phyloP scores from a whole-genome alignment of 2,329 filamentous ascomycete species.

The Botryosphaeria dothidea region DNA sequence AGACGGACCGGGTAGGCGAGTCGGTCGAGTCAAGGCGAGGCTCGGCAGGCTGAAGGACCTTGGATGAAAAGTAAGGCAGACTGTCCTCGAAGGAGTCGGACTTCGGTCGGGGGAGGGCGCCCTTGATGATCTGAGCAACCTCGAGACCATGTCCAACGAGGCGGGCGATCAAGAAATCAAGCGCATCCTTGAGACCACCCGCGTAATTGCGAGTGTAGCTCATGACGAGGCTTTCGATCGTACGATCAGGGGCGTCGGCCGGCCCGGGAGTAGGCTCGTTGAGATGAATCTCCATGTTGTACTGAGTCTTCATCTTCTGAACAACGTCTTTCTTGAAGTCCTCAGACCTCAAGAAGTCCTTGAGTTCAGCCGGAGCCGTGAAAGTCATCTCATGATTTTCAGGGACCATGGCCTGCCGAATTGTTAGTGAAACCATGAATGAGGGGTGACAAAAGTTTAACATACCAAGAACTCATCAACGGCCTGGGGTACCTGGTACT shows the following conservation, averaged over 20 bases:
- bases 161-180: conserved; percentile 86
- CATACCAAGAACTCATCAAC: conserved; percentile 87
- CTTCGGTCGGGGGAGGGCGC: conserved; percentile 95
- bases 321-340: conserved; percentile 80
- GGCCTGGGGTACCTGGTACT: conserved; percentile 97
- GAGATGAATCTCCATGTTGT: conserved; percentile 84
- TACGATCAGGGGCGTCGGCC: conserved; percentile 42
- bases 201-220: conserved; percentile 95
- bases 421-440: conserved; percentile 30
- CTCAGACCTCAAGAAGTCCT: conserved; percentile 77
- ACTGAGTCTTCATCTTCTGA: conserved; percentile 83
- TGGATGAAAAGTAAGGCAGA: conserved; percentile 94
- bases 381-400: conserved; percentile 92
- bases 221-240: conserved; percentile 48
- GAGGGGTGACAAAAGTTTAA: neutral
- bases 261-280: conserved; percentile 51
- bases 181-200: conserved; percentile 90
- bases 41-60: conserved; percentile 90
- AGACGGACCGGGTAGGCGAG: conserved; percentile 82
- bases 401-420: conserved; percentile 81
- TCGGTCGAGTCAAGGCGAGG: conserved; percentile 73
- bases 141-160: conserved; percentile 90
- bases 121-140: conserved; percentile 75
- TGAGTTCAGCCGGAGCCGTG: conserved; percentile 71
- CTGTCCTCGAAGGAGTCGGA: conserved; percentile 99